Conservation (phyloP, 2,329 filamentous ascomycete genomes). For the Microcyclosporella mali region DNA sequence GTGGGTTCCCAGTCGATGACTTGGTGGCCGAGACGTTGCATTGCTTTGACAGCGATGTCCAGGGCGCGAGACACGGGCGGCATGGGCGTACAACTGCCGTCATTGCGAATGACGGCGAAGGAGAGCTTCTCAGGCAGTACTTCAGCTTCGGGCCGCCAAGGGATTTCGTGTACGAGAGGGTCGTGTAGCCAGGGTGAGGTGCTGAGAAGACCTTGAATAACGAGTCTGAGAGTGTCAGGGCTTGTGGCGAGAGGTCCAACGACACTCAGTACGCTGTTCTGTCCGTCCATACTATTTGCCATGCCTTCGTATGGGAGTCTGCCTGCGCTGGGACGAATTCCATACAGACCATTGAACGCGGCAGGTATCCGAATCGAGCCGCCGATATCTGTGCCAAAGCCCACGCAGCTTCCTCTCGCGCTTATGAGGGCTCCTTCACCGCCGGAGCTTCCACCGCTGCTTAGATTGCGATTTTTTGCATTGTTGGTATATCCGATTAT, state of each 20-base stretch:
- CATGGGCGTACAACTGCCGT: constrained; percentile 47
- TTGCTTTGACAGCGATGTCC: constrained; percentile 43
- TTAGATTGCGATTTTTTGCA: constrained; percentile 50
- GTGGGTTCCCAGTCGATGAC: constrained; percentile 56
- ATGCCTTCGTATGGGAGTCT: constrained; percentile 47
- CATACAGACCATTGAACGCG: constrained; percentile 55
- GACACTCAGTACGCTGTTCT: constrained; percentile 57
- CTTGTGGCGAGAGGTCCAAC: constrained; percentile 58
- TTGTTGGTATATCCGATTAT: constrained; percentile 55
- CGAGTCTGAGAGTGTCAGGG: constrained; percentile 48
- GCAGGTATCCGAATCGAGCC: constrained; percentile 54
- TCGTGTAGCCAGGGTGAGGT: constrained; percentile 61
- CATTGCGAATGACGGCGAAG: constrained; percentile 50
- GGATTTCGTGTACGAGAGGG: constrained; percentile 58
- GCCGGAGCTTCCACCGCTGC: constrained; percentile 53
- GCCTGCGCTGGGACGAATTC: constrained; percentile 49
- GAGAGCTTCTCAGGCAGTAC: constrained; percentile 37
- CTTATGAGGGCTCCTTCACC: constrained; percentile 54
- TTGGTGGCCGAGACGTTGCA: constrained; percentile 51
- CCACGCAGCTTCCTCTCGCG: constrained; percentile 48
- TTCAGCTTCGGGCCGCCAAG: constrained; percentile 52
- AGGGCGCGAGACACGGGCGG: constrained; percentile 55
- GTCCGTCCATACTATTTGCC: constrained; percentile 59
- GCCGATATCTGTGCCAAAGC: constrained; percentile 52
- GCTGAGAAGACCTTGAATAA: constrained; percentile 52